These are phyloP conservation scores for Puccinia coronata DNA, from an alignment of 1,284 basidiomycete genomes.

Conservation along the genomic window DNA sequence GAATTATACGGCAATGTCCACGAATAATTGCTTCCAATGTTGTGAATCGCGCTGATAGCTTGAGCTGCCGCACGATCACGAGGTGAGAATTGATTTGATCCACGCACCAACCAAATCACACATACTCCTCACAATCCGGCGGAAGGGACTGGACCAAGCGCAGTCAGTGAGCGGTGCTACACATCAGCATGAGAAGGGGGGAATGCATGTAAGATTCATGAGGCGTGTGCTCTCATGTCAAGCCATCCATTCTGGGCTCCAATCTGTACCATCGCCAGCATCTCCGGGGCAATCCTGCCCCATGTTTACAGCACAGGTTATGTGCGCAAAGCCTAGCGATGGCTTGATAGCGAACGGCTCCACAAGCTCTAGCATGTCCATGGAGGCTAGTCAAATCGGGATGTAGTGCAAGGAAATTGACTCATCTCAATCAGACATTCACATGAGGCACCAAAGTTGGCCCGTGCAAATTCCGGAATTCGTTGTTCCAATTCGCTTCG, in stretches of 20 bases:
- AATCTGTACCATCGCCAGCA: too few relatives aligned
- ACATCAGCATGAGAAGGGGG: slow-evolving; percentile 18
- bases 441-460: too few relatives aligned
- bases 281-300: background rate
- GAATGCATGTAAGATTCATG: background rate
- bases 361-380: too few relatives aligned
- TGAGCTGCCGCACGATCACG: background rate
- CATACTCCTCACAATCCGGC: background rate
- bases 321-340: background rate
- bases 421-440: too few relatives aligned
- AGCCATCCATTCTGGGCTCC: background rate
- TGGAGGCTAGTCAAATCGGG: background rate
- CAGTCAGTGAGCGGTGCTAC: background rate
- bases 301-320: background rate
- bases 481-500: too few relatives aligned
- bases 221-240: slow-evolving; percentile 8
- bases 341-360: background rate
- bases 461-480: background rate
- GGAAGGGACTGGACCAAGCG: background rate
- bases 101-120: slow-evolving; percentile 2
- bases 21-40: background rate
- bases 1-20: background rate
- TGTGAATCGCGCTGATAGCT: background rate
- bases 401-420: too few relatives aligned
- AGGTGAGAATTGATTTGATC: background rate